Base-by-base conservation (phyloP, 2,329 filamentous ascomycete genomes). In the Geosmithia flava region DNA sequence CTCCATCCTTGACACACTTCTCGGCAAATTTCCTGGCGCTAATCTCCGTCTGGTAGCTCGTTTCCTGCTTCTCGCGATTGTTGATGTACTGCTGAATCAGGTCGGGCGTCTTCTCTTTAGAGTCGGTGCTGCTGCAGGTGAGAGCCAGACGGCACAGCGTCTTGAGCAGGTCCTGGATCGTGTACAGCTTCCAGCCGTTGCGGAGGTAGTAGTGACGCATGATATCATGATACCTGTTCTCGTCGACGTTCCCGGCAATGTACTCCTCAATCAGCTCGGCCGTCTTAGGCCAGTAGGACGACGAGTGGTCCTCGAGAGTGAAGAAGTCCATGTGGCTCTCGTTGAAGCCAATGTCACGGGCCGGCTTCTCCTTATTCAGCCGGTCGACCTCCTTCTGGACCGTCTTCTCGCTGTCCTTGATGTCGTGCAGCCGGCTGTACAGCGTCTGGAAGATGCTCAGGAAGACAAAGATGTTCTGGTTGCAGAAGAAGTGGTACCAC, bases 391-490 rank as follows among this genome's bases (percentile, higher is more conserved):
- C 83, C 55, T 81, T 77, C 45, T 78, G 73, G 10, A 94, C 90
- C 43, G 82, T 78, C 3, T 77, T 74, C 56, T 86, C 85, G 59
- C 83, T 83, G 50, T 83, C 74, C 69, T 97, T 97, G 63, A 97
- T 80, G 51, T 85, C 85, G 53, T 84, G 73, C 15, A 98, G 74
- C 41, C 93, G 82, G 58, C 82, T 80, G 66, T 95, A 97, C 5
- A 98, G 71, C n/a, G 85, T 85, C 60, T 95, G 81, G 62, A 98
- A 93, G 52, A 95, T 83, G 55, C 85, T 87, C 70, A 98, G 85
- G 73, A 98, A 97, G 65, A 93, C 90, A 61, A 89, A 95, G 51
- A 98, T 83, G 3, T 85, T 87, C 57, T 88, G 79, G 63, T 96
- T 97, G 62, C 83, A 84, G 69, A 94, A 98, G 61, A 97, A 80